Conservation (phyloP, 306 rosid species). For the Hippophae tibetana region DNA sequence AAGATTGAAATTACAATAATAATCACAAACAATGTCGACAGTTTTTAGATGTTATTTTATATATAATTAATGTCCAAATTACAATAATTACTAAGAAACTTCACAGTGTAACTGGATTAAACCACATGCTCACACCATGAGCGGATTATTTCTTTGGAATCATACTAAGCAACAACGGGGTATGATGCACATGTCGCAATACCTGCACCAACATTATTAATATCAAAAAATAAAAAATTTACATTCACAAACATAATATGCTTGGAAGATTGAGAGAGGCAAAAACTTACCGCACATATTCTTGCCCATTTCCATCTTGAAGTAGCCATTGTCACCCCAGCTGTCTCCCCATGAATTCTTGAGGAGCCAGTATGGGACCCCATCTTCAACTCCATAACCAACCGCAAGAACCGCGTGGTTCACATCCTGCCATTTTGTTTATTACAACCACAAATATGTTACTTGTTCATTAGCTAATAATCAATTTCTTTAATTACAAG, state of each 20-base stretch:
- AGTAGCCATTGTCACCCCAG: constrained; percentile 93
- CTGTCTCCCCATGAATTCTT: constrained; percentile 84
- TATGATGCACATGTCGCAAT: constrained; percentile 92
- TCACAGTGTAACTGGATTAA: neutral
- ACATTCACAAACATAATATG: neutral
- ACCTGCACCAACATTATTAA: constrained; percentile 36
- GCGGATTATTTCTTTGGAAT: constrained; percentile 4
- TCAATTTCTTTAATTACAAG: too few relatives aligned
- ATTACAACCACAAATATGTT: too few relatives aligned
- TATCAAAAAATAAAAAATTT: neutral
- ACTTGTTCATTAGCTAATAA: too few relatives aligned
- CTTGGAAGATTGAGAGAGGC: neutral
- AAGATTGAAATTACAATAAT: too few relatives aligned
- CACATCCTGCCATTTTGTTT: constrained; percentile 61
- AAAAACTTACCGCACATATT: constrained; percentile 89
- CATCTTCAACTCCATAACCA: constrained; percentile 79
- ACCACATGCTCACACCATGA: neutral
- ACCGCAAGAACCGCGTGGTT: constrained; percentile 96
- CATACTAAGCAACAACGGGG: constrained; percentile 52
- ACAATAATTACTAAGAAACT: too few relatives aligned
- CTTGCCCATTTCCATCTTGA: constrained; percentile 92
- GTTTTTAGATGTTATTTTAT: too few relatives aligned
- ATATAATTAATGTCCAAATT: too few relatives aligned
- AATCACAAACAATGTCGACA: too few relatives aligned
- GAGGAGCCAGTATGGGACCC: constrained; percentile 71